Percentiles rank a stretch among this genome's conserved stretches.
These are phyloP conservation scores for Thuidium tamariscinum DNA, from an alignment of 225 moss, liverwort and hornwort genomes.

Conservation along the genomic window DNA sequence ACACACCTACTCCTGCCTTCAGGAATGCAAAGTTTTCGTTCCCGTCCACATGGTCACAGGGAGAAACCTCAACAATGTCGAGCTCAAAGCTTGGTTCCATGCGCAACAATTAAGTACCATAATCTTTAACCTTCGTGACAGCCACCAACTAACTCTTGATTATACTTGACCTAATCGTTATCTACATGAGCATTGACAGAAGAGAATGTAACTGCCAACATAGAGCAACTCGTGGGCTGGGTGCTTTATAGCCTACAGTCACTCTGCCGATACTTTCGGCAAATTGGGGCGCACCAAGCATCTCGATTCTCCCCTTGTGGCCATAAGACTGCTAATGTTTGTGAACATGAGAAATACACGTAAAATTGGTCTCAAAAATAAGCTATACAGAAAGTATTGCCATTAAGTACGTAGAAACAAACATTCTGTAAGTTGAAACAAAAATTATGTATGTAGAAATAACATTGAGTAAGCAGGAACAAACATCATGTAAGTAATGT, in stretches of 20 bases:
- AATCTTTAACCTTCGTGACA: not conserved
- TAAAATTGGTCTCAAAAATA: not conserved
- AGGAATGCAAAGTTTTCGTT: not conserved
- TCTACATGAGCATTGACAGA: not conserved
- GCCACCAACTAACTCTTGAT: not conserved
- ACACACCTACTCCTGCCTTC: not conserved
- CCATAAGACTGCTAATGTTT: not conserved
- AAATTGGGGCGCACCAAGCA: not conserved
- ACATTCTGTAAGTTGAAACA: not conserved
- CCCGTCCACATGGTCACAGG: not conserved
- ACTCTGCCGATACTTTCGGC: not conserved
- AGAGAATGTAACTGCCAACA: not conserved
- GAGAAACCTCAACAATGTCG: not conserved
- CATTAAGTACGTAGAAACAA: not conserved
- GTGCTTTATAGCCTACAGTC: not conserved
- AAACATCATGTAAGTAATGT: not conserved
- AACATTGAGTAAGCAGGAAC: not conserved
- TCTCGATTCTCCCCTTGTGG: not conserved
- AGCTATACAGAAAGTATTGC: not conserved
- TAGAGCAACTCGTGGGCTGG: not conserved
- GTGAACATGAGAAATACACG: not conserved
- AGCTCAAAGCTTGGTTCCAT: not conserved
- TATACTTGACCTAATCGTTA: not conserved
- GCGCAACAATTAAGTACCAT: not conserved
- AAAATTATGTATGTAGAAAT: not conserved